These are phyloP conservation scores for Asterochloris erici DNA, from an alignment of 139 green algal species.

Conservation along the genomic window DNA sequence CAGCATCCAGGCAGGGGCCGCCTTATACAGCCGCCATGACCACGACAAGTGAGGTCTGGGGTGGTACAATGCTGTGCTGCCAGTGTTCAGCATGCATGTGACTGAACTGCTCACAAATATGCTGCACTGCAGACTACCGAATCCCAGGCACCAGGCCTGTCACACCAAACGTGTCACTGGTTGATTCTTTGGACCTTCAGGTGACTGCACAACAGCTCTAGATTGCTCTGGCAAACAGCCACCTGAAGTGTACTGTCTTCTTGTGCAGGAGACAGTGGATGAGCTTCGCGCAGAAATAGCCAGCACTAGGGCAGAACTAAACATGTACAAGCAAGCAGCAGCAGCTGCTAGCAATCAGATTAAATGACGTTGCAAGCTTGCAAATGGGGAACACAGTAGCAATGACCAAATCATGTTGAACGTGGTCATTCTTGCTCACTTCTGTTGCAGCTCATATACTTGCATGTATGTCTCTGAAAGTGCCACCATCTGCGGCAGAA, in stretches of 20 bases:
- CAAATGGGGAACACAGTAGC: neutral
- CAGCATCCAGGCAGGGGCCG: neutral
- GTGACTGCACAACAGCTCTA: neutral
- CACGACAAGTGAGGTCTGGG: neutral
- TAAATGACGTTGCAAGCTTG: neutral
- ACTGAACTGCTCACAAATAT: neutral
- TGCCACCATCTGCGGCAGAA: slow-evolving; percentile 93
- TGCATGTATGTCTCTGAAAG: slow-evolving; percentile 93
- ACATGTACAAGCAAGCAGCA: slow-evolving; percentile 18
- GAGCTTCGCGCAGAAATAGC: slow-evolving; percentile 46
- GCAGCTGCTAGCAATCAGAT: neutral
- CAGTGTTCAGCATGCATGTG: neutral
- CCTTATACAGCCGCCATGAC: slow-evolving; percentile 1
- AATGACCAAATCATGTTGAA: neutral
- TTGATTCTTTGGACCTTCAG: neutral
- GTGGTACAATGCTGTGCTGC: neutral
- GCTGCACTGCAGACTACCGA: neutral
- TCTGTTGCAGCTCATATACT: slow-evolving; percentile 55
- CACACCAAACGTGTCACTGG: neutral
- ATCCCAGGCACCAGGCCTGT: neutral
- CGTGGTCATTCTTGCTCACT: neutral
- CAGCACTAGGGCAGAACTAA: slow-evolving; percentile 26
- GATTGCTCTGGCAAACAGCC: neutral
- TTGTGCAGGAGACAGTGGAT: slow-evolving; percentile 32
- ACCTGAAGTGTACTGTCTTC: neutral